phyloP scores from a whole-genome alignment of 129 eudicot genomes.

The Pulicaria dysenterica region DNA sequence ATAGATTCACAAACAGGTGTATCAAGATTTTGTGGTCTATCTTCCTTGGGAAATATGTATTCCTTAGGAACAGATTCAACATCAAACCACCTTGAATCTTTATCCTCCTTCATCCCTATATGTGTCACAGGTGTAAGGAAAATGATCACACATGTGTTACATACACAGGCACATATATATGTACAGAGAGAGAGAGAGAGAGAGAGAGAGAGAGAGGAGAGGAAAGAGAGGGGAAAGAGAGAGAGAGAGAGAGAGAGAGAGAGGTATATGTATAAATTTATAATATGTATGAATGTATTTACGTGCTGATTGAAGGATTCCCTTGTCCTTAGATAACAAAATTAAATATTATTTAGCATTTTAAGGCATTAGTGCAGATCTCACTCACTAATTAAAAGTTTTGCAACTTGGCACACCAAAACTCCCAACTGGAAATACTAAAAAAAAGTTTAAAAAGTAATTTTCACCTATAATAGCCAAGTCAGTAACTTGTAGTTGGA shows the following conservation, averaged over 20 bases:
- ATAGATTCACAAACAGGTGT: constrained; percentile 44
- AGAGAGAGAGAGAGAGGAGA: not conserved
- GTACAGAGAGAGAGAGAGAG: not conserved
- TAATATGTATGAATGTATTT: constrained; percentile 11
- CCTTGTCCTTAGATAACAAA: constrained; percentile 18
- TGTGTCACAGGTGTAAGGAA: constrained; percentile 16
- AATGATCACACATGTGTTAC: constrained; percentile 32
- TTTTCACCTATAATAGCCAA: constrained; percentile 7
- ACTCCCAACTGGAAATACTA: constrained; percentile 11
- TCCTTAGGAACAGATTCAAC: constrained; percentile 48
- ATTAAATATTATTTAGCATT: not conserved
- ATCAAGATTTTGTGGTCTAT: constrained; percentile 54
- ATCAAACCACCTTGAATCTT: constrained; percentile 44
- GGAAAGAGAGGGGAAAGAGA: no score
- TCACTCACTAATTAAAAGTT: constrained; percentile 11
- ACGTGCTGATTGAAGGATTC: constrained; percentile 26
- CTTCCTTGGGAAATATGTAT: constrained; percentile 52
- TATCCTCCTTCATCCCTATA: constrained; percentile 32
- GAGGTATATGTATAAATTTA: not conserved
- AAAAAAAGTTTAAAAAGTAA: not conserved
- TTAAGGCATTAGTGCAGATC: constrained; percentile 28
- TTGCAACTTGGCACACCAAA: constrained; percentile 23
- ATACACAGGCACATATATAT: not conserved
- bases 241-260: not conserved
- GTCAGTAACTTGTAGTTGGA: constrained; percentile 23